Percentiles rank a stretch among this genome's conserved stretches.
These are phyloP conservation scores for Aspergillus candidus DNA, from an alignment of 2,329 filamentous ascomycete species.

Conservation along the genomic window DNA sequence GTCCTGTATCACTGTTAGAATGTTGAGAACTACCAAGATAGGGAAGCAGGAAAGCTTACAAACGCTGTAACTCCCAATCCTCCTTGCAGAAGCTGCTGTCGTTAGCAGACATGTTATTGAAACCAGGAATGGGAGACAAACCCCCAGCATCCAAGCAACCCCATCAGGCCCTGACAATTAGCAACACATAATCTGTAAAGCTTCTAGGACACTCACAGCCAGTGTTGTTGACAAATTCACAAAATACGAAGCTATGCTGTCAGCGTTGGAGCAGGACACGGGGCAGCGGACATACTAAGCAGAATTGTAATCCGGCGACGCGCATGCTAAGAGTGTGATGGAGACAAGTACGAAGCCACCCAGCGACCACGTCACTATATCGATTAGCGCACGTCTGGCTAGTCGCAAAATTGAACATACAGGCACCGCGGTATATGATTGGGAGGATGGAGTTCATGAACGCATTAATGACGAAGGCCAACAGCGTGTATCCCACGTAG, in stretches of 20 bases:
- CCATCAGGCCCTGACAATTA: constrained; percentile 51
- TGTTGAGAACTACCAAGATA: background rate
- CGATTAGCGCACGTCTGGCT: constrained; percentile 1
- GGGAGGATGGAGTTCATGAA: constrained; percentile 59
- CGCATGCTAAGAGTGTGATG: constrained; percentile 61
- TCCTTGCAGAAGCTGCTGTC: constrained; percentile 37
- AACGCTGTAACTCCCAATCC: constrained; percentile 49
- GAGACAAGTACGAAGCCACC: constrained; percentile 62
- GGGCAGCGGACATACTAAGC: constrained; percentile 46
- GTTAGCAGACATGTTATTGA: constrained; percentile 6
- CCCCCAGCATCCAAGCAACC: constrained; percentile 42
- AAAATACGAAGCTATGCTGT: constrained; percentile 46
- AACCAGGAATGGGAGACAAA: constrained; percentile 11
- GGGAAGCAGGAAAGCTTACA: constrained; percentile 24
- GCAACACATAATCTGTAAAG: background rate
- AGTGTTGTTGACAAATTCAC: constrained; percentile 60
- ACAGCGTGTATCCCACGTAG: constrained; percentile 57
- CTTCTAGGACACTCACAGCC: constrained; percentile 43
- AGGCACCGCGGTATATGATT: constrained; percentile 60
- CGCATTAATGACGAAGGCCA: constrained; percentile 59
- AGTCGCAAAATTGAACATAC: constrained; percentile 10
- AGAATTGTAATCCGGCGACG: constrained; percentile 58
- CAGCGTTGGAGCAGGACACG: background rate
- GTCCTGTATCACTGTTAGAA: constrained; percentile 18
- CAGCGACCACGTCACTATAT: constrained; percentile 58